phyloP scores from a whole-genome alignment of 495 filamentous ascomycete genomes.

The Penicillium steckii region DNA sequence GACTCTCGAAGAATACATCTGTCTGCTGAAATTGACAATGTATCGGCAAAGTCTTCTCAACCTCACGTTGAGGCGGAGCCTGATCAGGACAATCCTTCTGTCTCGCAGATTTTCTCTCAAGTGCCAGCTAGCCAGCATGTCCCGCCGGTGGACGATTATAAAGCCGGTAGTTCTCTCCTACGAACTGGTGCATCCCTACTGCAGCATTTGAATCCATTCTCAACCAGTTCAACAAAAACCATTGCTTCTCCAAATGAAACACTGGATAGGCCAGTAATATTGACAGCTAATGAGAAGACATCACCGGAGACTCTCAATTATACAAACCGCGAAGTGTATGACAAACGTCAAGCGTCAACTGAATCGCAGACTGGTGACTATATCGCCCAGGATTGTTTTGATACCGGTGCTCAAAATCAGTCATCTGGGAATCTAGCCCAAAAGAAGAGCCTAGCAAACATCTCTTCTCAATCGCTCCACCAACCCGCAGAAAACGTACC shows the following conservation, averaged over 20 bases:
- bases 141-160: not conserved
- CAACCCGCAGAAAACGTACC: not conserved
- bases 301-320: not conserved
- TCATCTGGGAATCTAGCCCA: not conserved
- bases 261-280: too few relatives aligned
- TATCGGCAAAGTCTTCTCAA: not conserved
- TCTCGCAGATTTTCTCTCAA: slow-evolving; percentile 19
- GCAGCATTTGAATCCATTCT: not conserved
- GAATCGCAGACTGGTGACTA: slow-evolving; percentile 1
- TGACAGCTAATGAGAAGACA: not conserved
- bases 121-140: not conserved
- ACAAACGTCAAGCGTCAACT: slow-evolving; percentile 2
- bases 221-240: not conserved
- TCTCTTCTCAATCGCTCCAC: not conserved
- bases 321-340: not conserved
- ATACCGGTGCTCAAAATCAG: not conserved
- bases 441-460: not conserved
- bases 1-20: not conserved
- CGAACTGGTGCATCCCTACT: not conserved
- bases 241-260: not conserved
- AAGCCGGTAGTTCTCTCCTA: not conserved
- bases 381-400: not conserved
- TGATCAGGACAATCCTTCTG: not conserved
- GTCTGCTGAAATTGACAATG: not conserved
- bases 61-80: not conserved